Conservation (phyloP, 2,329 filamentous ascomycete genomes). For the Seiridium cupressi region DNA sequence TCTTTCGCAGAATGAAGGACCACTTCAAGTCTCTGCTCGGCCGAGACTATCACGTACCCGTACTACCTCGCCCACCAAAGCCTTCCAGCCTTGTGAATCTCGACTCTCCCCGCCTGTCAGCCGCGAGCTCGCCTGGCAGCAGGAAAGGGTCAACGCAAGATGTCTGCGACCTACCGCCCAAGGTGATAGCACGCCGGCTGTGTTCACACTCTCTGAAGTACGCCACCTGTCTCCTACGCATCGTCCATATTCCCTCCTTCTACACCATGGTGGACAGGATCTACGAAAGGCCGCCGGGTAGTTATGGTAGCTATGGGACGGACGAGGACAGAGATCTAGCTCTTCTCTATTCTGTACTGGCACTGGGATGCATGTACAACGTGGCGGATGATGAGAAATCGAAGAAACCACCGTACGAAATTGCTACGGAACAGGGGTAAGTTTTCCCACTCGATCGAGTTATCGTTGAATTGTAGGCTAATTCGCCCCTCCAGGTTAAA, state of each 20-base stretch:
- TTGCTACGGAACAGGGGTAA: slow-evolving; percentile 55
- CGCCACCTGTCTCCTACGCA: slow-evolving; percentile 45
- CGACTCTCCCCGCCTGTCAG: slow-evolving; percentile 66
- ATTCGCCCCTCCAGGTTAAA: slow-evolving; percentile 53
- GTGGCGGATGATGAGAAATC: slow-evolving; percentile 22
- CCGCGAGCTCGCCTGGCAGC: slow-evolving; percentile 63
- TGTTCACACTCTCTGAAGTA: slow-evolving; percentile 36
- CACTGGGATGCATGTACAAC: slow-evolving; percentile 59
- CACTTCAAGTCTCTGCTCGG: slow-evolving; percentile 79
- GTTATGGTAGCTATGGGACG: slow-evolving; percentile 47
- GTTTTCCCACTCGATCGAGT: neutral
- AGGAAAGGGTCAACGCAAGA: slow-evolving; percentile 42
- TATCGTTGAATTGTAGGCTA: too few species aligned
- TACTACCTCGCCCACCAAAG: slow-evolving; percentile 51
- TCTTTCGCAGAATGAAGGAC: slow-evolving; percentile 81
- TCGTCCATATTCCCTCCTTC: slow-evolving; percentile 71
- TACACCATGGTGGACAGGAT: slow-evolving; percentile 65
- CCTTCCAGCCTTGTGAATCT: slow-evolving; percentile 54
- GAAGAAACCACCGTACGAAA: slow-evolving; percentile 27
- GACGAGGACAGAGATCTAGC: slow-evolving; percentile 59
- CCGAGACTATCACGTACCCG: slow-evolving; percentile 57
- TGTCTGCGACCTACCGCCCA: slow-evolving; percentile 67
- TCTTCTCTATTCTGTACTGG: slow-evolving; percentile 58
- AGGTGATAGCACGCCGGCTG: slow-evolving; percentile 46
- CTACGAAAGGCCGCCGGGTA: slow-evolving; percentile 53